Evolutionary conservation across 164 flowering plant genomes (phyloP), one percentile per base, ranked within the genome.

Genomic region (Magnolia changhungtana): DNA sequence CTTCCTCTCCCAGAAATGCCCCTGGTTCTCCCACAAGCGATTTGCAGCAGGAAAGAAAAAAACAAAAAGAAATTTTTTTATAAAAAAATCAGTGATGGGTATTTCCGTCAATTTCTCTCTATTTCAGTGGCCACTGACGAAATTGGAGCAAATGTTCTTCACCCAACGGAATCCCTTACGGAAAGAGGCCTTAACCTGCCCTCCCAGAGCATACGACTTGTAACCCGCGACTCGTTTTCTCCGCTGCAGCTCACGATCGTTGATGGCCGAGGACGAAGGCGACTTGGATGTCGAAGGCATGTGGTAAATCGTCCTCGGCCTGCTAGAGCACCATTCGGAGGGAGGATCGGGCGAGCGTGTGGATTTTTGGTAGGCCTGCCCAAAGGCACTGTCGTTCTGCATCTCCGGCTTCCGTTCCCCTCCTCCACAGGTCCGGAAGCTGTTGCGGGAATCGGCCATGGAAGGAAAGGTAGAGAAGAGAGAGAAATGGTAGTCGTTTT

Each of bases 11-110:
- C 37, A 31, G 37, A 31, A 31, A 31, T 31, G 37, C 37, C 37
- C 37, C 37, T 31, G 31, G 83, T 86, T 68, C 83, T 86, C 86
- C 81, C 81, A 1, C 21, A 52, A 71, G 27, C 52, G 76, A 69
- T 86, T 86, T 13, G 86, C 81, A 50, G 87, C 87, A 86, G 77
- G 84, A 31, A 31, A 31, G 4, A 31, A 31, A 2, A 31, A 31
- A 31, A 31, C 1, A 1, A 1, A 1, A 31, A 31, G 1, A 31
- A 31, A 31, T 31, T n/a, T n/a, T n/a, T n/a, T n/a, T n/a, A n/a
- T n/a, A n/a, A 31, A 31, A 31, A 93, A 96, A 96, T 86, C 89
- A 95, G 81, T 92, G 98, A 82, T 90, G 98, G 98, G 96, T 96
- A 1, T 92, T 92, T 79, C 89, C 98, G 7, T 83, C 96, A 0